Conservation (phyloP, 306 rosid genomes). For the Trifolium subterraneum region DNA sequence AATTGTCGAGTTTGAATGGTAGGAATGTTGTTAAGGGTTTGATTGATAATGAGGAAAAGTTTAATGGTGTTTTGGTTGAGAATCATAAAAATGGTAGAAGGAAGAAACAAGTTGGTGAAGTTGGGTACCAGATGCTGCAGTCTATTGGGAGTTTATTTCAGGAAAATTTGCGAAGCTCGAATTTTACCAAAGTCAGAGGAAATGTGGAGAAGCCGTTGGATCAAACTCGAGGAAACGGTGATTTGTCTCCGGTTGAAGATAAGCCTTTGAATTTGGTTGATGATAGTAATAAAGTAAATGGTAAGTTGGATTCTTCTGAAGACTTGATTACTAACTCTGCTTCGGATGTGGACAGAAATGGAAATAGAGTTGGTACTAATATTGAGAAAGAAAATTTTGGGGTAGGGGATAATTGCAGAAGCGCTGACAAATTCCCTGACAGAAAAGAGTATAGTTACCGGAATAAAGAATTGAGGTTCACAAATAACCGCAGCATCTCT, state of each 20-base stretch:
- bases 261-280: constrained; percentile 42
- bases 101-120: constrained; percentile 64
- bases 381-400: constrained; percentile 41
- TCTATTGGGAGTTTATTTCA: constrained; percentile 65
- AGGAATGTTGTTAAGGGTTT: constrained; percentile 50
- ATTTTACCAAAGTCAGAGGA: constrained; percentile 55
- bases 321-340: constrained; percentile 38
- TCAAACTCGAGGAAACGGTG: constrained; percentile 45
- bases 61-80: constrained; percentile 52
- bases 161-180: constrained; percentile 55
- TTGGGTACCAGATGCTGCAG: constrained; percentile 63
- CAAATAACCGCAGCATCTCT: constrained; percentile 53
- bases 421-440: constrained; percentile 34
- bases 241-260: constrained; percentile 43
- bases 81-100: constrained; percentile 58
- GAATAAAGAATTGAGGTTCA: constrained; percentile 57
- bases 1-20: constrained; percentile 54
- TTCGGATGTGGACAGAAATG: constrained; percentile 46
- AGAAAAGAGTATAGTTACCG: constrained; percentile 49
- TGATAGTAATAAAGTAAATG: constrained; percentile 39
- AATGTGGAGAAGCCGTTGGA: constrained; percentile 47
- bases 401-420: constrained; percentile 43
- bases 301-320: constrained; percentile 44
- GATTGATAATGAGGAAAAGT: constrained; percentile 55
- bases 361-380: constrained; percentile 42